Conservation (phyloP, 2,329 filamentous ascomycete species). For the Diaporthe sp. region DNA sequence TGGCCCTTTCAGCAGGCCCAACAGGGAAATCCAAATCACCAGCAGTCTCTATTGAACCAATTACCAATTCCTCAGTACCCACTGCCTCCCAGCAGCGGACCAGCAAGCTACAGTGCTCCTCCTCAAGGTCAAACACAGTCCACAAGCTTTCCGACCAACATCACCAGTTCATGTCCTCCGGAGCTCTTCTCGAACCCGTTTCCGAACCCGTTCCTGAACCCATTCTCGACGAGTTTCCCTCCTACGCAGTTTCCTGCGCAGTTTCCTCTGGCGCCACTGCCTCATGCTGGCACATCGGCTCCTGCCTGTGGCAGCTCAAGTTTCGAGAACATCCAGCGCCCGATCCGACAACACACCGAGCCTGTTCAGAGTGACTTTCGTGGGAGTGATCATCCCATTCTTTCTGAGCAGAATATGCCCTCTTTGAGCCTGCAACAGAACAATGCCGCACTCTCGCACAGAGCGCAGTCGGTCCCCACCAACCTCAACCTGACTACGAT, state of each 20-base stretch:
- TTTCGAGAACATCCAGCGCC: neutral
- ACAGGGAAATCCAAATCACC: neutral
- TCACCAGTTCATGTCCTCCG: neutral
- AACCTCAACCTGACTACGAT: neutral
- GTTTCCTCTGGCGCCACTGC: neutral
- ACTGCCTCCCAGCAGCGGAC: neutral
- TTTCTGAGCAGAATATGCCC: neutral
- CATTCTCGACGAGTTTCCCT: neutral
- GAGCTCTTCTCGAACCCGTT: neutral
- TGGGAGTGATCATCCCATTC: neutral
- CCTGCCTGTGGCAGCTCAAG: neutral
- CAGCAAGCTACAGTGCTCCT: neutral
- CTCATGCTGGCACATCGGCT: neutral
- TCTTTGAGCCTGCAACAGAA: neutral
- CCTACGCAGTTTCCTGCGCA: neutral
- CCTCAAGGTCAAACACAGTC: neutral
- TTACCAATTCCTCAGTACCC: neutral
- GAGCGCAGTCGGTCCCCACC: neutral
- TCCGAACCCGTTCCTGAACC: neutral
- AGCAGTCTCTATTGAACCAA: neutral
- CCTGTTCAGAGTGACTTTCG: no score
- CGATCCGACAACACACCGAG: neutral
- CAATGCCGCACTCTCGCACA: neutral
- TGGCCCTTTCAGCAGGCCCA: neutral
- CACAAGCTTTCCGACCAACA: neutral